phyloP scores from a whole-genome alignment of 73 alveolate species.

The Uronychia binucleata region DNA sequence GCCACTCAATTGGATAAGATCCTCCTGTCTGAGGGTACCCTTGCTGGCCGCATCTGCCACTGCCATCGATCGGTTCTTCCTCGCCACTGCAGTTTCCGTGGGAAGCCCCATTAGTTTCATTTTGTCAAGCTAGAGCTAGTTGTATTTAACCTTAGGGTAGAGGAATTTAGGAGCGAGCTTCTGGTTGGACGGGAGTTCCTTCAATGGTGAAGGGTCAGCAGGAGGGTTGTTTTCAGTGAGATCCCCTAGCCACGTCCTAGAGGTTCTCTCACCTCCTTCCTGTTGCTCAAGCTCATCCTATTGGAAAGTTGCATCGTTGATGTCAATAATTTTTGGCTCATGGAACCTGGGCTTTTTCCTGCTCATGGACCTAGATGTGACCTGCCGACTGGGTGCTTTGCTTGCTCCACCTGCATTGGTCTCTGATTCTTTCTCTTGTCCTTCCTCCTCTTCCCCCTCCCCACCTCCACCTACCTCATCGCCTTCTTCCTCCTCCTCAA shows the following conservation, averaged over 20 bases:
- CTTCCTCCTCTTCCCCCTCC: conserved; percentile 8
- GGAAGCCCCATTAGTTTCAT: not conserved
- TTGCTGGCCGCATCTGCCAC: not conserved
- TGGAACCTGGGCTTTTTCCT: not conserved
- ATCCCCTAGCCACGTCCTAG: not conserved
- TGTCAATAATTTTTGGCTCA: not conserved
- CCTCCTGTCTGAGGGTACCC: not conserved
- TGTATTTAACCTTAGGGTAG: not conserved
- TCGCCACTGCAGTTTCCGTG: not conserved
- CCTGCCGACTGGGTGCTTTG: not conserved
- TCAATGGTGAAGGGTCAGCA: not conserved
- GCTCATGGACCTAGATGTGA: conserved; percentile 1
- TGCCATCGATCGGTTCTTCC: not conserved
- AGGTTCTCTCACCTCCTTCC: not conserved
- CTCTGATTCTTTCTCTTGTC: not conserved
- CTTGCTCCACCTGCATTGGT: not conserved
- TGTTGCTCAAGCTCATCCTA: not conserved
- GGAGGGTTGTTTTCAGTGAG: not conserved
- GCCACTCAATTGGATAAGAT: not conserved
- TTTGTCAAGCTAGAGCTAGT: not conserved
- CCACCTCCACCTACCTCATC: conserved; percentile 11
- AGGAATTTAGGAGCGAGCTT: not conserved
- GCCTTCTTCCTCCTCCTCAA: conserved; percentile 14
- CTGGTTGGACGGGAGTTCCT: not conserved
- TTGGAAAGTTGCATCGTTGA: not conserved